Base-by-base conservation (phyloP, 2,329 filamentous ascomycete species). In the Pezizomycotina sp. region DNA sequence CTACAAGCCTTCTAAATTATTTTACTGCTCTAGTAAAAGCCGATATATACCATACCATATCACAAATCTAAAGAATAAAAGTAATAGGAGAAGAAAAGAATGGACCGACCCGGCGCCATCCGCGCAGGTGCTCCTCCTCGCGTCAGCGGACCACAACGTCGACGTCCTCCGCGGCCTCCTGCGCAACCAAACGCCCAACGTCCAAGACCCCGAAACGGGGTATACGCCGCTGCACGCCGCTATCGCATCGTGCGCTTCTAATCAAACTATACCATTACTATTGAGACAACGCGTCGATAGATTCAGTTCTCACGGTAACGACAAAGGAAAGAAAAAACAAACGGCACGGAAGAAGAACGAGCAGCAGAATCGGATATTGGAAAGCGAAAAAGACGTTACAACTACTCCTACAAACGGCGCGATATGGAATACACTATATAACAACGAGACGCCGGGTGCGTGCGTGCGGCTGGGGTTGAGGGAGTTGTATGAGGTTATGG, bases 401-500 rank as follows among this genome's bases (percentile, higher is more conserved):
- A 48, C 69, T 89, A 52, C 65, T 95, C 5, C 72, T 95, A 42
- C 68, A 84, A 77, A 78, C 49, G 89, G 89, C 20, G 89, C 82
- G 7, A 93, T 95, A 49, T 98, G 89, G 89, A 98, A 98, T 60
- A 84, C 93, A 55, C 63, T 95, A 37, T 82, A 95, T 56, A 76
- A 80, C 49, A 69, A 82, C 50, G 86, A 95, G 63, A 95, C 89
- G 3, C 83, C 89, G 0, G 89, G 83, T 5, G n/a, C n/a, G n/a
- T 95, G 86, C 55, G 62, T 93, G 27, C 55, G 70, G 28, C 48
- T 93, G 15, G 76, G 77, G 0, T 62, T 79, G 50, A 65, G 59
- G 35, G 66, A 71, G 31, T 60, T 93, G 22, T 95, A 98, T 55
- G 69, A 77, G 25, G 58, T 83, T 38, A 80, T 86, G 55, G 78